Base-by-base conservation (phyloP, 495 filamentous ascomycete species). In the Trichoderma gamsii region DNA sequence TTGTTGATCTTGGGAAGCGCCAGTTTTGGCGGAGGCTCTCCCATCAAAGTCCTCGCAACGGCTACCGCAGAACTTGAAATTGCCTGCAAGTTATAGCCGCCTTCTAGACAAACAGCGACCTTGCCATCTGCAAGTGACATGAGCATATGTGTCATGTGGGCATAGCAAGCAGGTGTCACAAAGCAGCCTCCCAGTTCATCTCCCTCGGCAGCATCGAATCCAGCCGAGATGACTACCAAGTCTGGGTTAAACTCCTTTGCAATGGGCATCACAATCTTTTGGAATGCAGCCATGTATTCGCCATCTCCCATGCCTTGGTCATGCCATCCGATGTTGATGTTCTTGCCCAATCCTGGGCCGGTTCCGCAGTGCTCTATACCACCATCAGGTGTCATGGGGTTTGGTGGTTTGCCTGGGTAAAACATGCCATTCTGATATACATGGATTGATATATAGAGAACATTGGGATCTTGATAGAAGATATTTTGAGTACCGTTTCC, bases 61-160 rank as follows among this genome's bases (percentile, higher is more conserved):
- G 93, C 92, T 2, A 97, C 79, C 15, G 95, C 95, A 25, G 94
- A 97, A 67, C 90, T 87, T 0, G 93, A 93, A 66, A 99, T 97
- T 1, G 96, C 94, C 12, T 85, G 81, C 59, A 98, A 87, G 72
- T 99, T 97, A 75, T 99, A 99, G 23, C 95, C 95, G 65, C 95
- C 95, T 83, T 96, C 95, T 16, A 99, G 80, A 73, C 93, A 97
- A 29, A 96, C 92, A 12, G 91, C 91, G 61, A 98, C 82, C 75
- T 95, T 97, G 46, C 95, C 95, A 59, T 88, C 82, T 3, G 95
- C 93, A n/a, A 99, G 85, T 15, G 89, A 89, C 93, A 97, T 98
- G 21, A 99, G 84, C 93, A 97, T 97, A 73, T 97, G 91, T 11
- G 96, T 97, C 95, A 99, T 98, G 73, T 98, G 94, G 23, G 92